These are phyloP conservation scores for Effrenium voratum DNA, from an alignment of 73 alveolate species.

Conservation along the genomic window DNA sequence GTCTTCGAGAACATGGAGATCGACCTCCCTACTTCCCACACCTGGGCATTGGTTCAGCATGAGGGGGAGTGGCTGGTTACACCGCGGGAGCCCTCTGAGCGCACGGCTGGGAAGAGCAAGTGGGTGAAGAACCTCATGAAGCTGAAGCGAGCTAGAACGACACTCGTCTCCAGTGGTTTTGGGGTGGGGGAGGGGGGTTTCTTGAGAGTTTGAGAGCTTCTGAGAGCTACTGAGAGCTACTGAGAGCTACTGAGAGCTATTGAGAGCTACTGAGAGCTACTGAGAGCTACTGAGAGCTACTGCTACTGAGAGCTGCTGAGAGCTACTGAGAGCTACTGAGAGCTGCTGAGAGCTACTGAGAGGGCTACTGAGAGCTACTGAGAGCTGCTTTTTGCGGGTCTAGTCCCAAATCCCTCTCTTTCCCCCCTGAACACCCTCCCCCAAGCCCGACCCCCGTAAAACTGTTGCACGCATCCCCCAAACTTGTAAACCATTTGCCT, in stretches of 20 bases:
- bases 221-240: slow-evolving; percentile 5
- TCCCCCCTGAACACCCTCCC: no score
- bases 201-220: neutral
- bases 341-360: neutral
- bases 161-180: neutral
- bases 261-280: neutral
- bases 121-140: neutral
- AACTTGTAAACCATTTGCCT: no score
- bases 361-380: neutral
- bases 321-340: neutral
- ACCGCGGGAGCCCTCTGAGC: neutral
- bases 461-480: no score
- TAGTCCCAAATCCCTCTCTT: neutral
- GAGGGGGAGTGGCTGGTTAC: neutral
- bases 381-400: neutral
- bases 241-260: neutral
- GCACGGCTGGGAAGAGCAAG: neutral
- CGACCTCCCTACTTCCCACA: neutral
- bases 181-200: neutral
- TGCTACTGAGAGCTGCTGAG: neutral
- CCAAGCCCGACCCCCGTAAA: no score
- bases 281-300: neutral
- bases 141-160: slow-evolving; percentile 29
- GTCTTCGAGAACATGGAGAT: neutral
- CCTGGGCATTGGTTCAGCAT: neutral